phyloP scores from a whole-genome alignment of 2,329 filamentous ascomycete species.

The Helicocarpus griseus region DNA sequence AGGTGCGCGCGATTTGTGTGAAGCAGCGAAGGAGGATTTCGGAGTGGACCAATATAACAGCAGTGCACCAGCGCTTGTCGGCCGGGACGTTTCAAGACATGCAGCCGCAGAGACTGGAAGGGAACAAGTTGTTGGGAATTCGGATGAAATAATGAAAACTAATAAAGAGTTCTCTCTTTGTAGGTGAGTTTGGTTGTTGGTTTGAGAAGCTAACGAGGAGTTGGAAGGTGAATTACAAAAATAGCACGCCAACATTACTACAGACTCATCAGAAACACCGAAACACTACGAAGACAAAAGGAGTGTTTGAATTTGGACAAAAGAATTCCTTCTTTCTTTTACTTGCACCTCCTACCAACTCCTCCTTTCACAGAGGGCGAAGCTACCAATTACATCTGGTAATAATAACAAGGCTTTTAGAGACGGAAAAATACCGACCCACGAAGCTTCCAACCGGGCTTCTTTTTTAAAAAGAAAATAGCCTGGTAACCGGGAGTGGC shows the following conservation, averaged over 20 bases:
- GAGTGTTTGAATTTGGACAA: no score
- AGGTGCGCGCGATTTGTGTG: no score
- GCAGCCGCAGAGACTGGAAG: neutral
- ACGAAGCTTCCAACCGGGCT: no score
- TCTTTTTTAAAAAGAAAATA: neutral
- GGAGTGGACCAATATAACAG: neutral
- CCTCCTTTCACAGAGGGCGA: neutral
- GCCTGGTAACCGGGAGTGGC: neutral
- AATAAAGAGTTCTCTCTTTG: neutral
- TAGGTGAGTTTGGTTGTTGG: neutral
- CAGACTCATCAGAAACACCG: no score
- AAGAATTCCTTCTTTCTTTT: neutral
- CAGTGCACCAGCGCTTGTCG: neutral
- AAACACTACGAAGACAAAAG: no score
- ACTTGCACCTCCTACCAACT: neutral
- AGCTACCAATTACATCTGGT: neutral
- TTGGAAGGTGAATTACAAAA: no score
- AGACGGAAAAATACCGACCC: no score
- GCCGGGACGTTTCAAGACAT: neutral
- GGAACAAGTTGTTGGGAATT: neutral
- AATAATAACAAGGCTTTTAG: no score
- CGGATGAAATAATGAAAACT: no score
- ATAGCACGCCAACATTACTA: neutral
- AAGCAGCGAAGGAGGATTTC: neutral
- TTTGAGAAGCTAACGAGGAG: no score